phyloP scores from a whole-genome alignment of 2,329 filamentous ascomycete species.

The Onygena corvina region DNA sequence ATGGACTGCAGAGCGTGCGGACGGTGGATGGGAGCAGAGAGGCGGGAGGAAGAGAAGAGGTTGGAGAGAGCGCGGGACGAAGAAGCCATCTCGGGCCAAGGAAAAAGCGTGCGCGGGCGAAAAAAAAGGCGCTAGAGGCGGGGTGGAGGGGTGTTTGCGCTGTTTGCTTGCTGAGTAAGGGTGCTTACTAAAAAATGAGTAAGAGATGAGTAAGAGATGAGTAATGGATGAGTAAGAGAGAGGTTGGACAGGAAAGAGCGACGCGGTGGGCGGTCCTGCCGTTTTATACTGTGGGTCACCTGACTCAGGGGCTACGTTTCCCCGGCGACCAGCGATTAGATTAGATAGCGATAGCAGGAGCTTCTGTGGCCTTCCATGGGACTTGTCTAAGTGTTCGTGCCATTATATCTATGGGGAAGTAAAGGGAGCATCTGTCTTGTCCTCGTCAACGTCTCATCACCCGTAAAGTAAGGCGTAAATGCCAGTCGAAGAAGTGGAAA shows the following conservation, averaged over 20 bases:
- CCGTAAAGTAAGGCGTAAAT: background rate
- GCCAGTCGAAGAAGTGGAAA: background rate
- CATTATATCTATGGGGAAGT: background rate
- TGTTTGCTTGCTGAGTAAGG: background rate
- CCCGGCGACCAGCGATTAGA: background rate
- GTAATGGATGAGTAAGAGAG: background rate
- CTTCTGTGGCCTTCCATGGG: background rate
- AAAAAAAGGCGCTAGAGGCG: conserved; percentile 13
- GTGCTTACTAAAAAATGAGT: background rate
- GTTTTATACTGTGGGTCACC: conserved; percentile 1
- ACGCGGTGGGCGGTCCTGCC: background rate
- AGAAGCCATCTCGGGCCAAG: no score
- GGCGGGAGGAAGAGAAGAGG: conserved; percentile 17
- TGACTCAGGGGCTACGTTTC: conserved; percentile 3
- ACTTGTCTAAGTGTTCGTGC: no score
- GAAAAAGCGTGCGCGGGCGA: no score
- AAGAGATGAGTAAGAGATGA: background rate
- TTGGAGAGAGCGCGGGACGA: conserved; percentile 16
- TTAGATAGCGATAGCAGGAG: background rate
- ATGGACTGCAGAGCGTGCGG: conserved; percentile 20
- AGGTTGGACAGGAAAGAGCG: background rate
- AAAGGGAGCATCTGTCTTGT: background rate
- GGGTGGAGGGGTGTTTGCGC: conserved; percentile 11
- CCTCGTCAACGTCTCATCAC: background rate
- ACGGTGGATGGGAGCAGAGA: conserved; percentile 12